Conservation (phyloP, 768 basidiomycete species). For the Collybia mongolica region DNA sequence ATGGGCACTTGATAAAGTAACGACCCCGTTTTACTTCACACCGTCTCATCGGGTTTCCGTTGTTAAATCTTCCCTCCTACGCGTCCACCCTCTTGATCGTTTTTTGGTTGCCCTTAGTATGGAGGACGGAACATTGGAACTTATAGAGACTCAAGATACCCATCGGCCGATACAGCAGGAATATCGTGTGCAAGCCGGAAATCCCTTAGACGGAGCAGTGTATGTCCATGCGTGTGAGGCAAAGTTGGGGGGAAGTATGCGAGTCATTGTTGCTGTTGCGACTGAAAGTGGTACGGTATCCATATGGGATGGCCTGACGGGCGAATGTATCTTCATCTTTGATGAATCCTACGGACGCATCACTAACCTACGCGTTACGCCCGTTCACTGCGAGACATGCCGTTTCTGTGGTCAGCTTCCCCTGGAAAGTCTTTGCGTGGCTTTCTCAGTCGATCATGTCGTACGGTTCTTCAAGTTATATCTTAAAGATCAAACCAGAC, state of each 20-base stretch:
- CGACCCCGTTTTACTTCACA: slow-evolving; percentile 34
- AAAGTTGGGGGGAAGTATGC: slow-evolving; percentile 47
- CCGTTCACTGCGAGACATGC: slow-evolving; percentile 57
- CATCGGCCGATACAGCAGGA: slow-evolving; percentile 40
- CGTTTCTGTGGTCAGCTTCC: slow-evolving; percentile 68
- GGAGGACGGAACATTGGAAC: slow-evolving; percentile 65
- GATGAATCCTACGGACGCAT: slow-evolving; percentile 60
- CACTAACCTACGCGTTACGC: slow-evolving; percentile 58
- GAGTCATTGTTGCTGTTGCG: slow-evolving; percentile 57
- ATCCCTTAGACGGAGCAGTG: slow-evolving; percentile 50
- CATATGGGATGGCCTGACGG: slow-evolving; percentile 71
- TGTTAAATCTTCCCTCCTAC: slow-evolving; percentile 47
- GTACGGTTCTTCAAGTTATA: slow-evolving; percentile 68
- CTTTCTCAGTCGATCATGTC: slow-evolving; percentile 63
- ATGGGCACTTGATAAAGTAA: slow-evolving; percentile 43
- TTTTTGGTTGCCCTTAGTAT: slow-evolving; percentile 58
- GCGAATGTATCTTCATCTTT: slow-evolving; percentile 60
- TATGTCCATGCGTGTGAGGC: slow-evolving; percentile 52
- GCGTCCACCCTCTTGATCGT: slow-evolving; percentile 43
- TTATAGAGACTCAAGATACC: slow-evolving; percentile 51
- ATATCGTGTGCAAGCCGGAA: slow-evolving; percentile 59
- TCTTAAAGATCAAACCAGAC: slow-evolving; percentile 52
- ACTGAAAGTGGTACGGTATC: slow-evolving; percentile 70
- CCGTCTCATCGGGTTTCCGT: slow-evolving; percentile 44
- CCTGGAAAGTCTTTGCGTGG: slow-evolving; percentile 61